Evolutionary conservation across 305 asterid genomes (phyloP).

Genomic region (Solanum aculeatissimum): DNA sequence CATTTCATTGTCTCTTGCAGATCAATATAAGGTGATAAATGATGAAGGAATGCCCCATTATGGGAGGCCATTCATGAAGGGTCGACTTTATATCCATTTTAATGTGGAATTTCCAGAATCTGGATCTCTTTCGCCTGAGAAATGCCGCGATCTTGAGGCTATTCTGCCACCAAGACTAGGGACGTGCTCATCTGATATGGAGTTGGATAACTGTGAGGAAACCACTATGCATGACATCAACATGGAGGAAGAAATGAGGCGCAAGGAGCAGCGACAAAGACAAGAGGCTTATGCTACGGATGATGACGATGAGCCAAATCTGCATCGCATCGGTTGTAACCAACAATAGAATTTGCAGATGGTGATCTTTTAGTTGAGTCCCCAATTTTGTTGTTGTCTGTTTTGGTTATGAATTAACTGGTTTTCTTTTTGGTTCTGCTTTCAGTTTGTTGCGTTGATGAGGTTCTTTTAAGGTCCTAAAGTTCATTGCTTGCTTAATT

Average conservation of each 20-base stretch:
- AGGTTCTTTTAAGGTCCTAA: neutral
- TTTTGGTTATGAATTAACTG: neutral
- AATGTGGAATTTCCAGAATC: conserved; percentile 49
- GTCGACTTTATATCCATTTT: conserved; percentile 46
- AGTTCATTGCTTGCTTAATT: neutral
- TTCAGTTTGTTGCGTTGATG: neutral
- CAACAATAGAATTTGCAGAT: conserved; percentile 3
- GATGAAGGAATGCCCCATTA: conserved; percentile 74
- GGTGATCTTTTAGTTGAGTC: neutral
- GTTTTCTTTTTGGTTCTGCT: neutral
- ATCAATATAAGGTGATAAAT: conserved; percentile 40
- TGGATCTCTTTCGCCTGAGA: conserved; percentile 17
- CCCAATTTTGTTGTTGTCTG: neutral
- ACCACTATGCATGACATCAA: conserved; percentile 26
- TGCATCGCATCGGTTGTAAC: conserved; percentile 15
- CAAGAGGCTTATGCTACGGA: conserved; percentile 34
- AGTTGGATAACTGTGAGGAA: conserved; percentile 28
- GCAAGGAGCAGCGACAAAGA: conserved; percentile 21
- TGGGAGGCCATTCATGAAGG: conserved; percentile 52
- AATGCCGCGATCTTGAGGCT: conserved; percentile 7
- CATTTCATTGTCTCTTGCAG: conserved; percentile 11
- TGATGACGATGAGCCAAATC: conserved; percentile 19
- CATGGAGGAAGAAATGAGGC: conserved; percentile 43
- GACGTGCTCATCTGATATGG: conserved; percentile 6
- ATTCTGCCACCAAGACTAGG: conserved; percentile 12